These are phyloP conservation scores for Pythium aquatile DNA, from an alignment of 352 stramenopile species.

Conservation along the genomic window DNA sequence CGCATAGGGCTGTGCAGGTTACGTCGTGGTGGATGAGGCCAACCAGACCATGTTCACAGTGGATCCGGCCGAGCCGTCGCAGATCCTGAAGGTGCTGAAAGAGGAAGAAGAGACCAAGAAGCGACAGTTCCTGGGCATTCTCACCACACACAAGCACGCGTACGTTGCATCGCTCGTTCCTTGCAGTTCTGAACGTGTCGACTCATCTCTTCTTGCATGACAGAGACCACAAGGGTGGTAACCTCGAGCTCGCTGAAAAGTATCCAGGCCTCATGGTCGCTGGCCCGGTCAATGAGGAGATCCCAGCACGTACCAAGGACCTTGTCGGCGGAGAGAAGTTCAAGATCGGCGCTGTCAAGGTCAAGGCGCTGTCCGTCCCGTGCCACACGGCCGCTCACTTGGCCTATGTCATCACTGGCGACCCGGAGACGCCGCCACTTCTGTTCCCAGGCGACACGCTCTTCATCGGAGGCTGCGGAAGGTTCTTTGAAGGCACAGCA, in stretches of 20 bases:
- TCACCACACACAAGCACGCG: constrained; percentile 94
- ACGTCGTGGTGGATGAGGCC: constrained; percentile 73
- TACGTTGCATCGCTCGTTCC: constrained; percentile 29
- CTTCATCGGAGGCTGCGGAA: constrained; percentile 80
- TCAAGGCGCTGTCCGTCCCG: constrained; percentile 75
- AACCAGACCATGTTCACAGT: constrained; percentile 86
- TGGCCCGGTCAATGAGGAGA: constrained; percentile 70
- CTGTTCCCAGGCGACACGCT: constrained; percentile 89
- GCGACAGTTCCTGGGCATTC: constrained; percentile 78
- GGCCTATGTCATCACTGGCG: constrained; percentile 84
- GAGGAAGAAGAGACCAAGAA: constrained; percentile 67
- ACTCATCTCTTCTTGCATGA: not conserved
- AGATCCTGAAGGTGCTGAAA: constrained; percentile 63
- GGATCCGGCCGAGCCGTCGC: constrained; percentile 62
- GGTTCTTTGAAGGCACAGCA: constrained; percentile 88
- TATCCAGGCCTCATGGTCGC: constrained; percentile 70
- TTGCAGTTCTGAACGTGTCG: not conserved
- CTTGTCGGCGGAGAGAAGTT: constrained; percentile 84
- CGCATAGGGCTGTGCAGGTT: constrained; percentile 33
- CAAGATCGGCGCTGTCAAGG: constrained; percentile 63
- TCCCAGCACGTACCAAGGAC: constrained; percentile 62
- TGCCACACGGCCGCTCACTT: constrained; percentile 86
- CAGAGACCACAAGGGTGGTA: constrained; percentile 83
- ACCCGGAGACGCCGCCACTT: constrained; percentile 65
- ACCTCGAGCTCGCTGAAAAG: constrained; percentile 56